Conservation (phyloP, 1,139 yeast genomes). For the Geotrichum aggregatum region DNA sequence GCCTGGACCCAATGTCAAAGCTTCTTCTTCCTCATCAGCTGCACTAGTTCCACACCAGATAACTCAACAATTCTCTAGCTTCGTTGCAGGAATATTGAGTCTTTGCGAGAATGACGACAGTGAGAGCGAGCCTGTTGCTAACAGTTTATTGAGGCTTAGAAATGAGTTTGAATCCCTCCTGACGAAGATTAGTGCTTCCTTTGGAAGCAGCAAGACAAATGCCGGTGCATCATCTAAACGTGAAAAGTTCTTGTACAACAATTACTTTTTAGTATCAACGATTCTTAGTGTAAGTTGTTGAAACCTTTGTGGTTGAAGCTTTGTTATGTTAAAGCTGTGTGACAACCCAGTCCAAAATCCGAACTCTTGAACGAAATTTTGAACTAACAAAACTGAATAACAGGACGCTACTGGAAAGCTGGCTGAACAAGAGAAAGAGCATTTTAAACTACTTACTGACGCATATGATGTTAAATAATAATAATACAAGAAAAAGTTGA, state of each 20-base stretch:
- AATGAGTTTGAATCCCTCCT: slow-evolving; percentile 75
- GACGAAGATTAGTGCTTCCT: slow-evolving; percentile 50
- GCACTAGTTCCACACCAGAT: slow-evolving; percentile 56
- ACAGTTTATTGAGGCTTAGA: slow-evolving; percentile 62
- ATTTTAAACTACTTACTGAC: slow-evolving; percentile 56
- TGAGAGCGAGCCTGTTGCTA: slow-evolving; percentile 63
- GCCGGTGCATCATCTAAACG: slow-evolving; percentile 38
- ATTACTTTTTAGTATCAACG: slow-evolving; percentile 49
- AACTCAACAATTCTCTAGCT: slow-evolving; percentile 76
- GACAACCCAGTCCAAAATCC: too few species aligned
- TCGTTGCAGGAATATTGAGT: slow-evolving; percentile 67
- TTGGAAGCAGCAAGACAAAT: slow-evolving; percentile 1
- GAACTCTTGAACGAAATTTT: too few species aligned
- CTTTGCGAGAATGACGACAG: slow-evolving; percentile 41
- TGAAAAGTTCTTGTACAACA: slow-evolving; percentile 71
- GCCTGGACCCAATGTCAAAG: slow-evolving; percentile 27
- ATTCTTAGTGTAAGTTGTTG: slow-evolving; percentile 28
- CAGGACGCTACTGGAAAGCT: slow-evolving; percentile 48
- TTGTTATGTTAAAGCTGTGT: too few species aligned
- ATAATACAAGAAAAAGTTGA: slow-evolving; percentile 6
- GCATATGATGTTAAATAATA: slow-evolving; percentile 44
- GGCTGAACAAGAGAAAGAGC: slow-evolving; percentile 55
- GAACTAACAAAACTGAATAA: too few species aligned
- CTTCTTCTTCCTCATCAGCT: slow-evolving; percentile 32
- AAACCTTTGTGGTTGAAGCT: background rate